A percentile compares a stretch with the other conserved stretches of the same genome.
These are phyloP conservation scores for Zygosaccharomyces pseudorouxii DNA, from an alignment of 805 yeast genomes.

Conservation along the genomic window DNA sequence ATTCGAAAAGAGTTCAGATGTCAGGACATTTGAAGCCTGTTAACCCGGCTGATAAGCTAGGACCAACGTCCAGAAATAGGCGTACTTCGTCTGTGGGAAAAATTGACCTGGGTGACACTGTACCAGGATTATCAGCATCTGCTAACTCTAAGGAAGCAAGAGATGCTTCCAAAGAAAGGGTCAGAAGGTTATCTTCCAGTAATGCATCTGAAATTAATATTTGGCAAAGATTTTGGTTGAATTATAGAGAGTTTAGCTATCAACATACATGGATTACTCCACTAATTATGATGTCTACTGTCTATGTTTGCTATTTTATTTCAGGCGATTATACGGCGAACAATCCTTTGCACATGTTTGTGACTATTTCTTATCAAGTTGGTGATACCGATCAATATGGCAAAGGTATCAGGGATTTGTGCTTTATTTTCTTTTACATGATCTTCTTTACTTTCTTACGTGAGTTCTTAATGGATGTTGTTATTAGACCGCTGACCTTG, in stretches of 20 bases:
- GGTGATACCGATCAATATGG: constrained; percentile 65
- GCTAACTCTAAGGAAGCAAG: constrained; percentile 42
- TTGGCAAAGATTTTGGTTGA: constrained; percentile 49
- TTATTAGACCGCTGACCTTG: constrained; percentile 73
- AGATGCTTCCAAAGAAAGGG: constrained; percentile 37
- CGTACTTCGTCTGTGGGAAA: constrained; percentile 72
- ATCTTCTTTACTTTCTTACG: constrained; percentile 84
- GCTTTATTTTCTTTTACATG: constrained; percentile 75
- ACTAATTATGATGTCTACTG: constrained; percentile 41
- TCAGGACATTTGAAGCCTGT: constrained; percentile 11
- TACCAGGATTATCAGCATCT: constrained; percentile 66
- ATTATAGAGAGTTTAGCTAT: constrained; percentile 53
- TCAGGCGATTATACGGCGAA: constrained; percentile 54
- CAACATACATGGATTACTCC: constrained; percentile 72
- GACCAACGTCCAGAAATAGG: constrained; percentile 29
- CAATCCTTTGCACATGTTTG: constrained; percentile 60
- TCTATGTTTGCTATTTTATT: constrained; percentile 44
- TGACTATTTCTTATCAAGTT: constrained; percentile 60
- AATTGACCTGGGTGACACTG: constrained; percentile 67
- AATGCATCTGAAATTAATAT: constrained; percentile 45
- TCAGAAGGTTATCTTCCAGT: constrained; percentile 29
- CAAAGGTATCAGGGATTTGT: constrained; percentile 80
- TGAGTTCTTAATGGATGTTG: constrained; percentile 82
- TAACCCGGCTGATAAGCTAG: constrained; percentile 12
- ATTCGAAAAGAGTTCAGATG: neutral